Conservation (phyloP, 352 stramenopile species). For the Pythium guiyangense region DNA sequence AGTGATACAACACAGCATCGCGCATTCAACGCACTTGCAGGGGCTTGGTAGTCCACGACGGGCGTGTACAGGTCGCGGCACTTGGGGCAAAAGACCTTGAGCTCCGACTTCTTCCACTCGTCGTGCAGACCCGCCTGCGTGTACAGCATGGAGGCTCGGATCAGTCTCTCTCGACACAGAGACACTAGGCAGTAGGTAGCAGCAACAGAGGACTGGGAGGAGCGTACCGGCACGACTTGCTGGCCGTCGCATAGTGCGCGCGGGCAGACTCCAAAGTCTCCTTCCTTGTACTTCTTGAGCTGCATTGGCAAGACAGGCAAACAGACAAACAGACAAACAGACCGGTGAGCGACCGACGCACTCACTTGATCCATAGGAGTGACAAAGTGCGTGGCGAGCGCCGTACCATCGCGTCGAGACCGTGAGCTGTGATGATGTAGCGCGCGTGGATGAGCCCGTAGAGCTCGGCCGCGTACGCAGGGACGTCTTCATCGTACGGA, state of each 20-base stretch:
- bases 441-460: conserved; percentile 88
- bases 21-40: conserved; percentile 53
- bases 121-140: conserved; percentile 77
- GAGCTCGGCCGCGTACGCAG: conserved; percentile 82
- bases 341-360: neutral
- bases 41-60: conserved; percentile 77
- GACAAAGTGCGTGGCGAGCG: conserved; percentile 16
- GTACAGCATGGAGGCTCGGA: conserved; percentile 6
- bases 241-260: conserved; percentile 82
- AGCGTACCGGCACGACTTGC: conserved; percentile 65
- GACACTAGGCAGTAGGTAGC: conserved; percentile 1
- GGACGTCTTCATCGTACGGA: conserved; percentile 86
- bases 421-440: conserved; percentile 89
- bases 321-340: neutral
- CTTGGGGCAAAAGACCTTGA: conserved; percentile 90
- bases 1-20: neutral
- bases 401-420: conserved; percentile 82
- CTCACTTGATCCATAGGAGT: neutral
- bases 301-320: conserved; percentile 13
- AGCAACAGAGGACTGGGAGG: neutral
- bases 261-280: conserved; percentile 85
- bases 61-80: conserved; percentile 86
- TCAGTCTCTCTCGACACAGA: neutral
- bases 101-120: conserved; percentile 87
- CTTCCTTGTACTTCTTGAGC: conserved; percentile 89